Evolutionary conservation across 352 stramenopile genomes (phyloP), one percentile per base, ranked within the genome.

Genomic region (Phytophthora sojae): DNA sequence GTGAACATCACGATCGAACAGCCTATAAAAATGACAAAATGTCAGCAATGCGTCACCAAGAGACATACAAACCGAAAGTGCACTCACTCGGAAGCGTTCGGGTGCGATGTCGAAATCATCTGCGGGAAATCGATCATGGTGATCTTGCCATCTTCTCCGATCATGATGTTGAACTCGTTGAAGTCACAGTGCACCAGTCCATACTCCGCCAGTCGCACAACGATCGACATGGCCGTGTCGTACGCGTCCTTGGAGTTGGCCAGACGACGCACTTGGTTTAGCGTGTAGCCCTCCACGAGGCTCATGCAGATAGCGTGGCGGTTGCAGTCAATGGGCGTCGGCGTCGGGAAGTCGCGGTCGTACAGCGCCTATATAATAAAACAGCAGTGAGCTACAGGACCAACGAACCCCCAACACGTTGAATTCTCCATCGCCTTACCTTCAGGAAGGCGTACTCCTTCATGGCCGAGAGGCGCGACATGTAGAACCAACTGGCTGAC

Each of bases 121-220:
- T 99, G 98, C 12, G 98, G 98, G 79, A 99, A 99, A 91, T 99
- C 98, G 82, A 99, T 99, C 77, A 99, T 97, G 15, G 98, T 99
- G 17, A 99, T 92, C 76, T 97, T 91, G 57, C 92, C 84, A 42
- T 81, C 75, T 52, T 96, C 85, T 79, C 98, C 92, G 25, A 99
- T 96, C 92, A 99, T 98, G 55, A 99, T 91, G 82, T 99, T 99
- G 83, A 99, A 99, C 84, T 99, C 98, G 88, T 99, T 99, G 75
- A 99, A 99, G 81, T 99, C 98, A 76, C 98, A 99, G 85, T 99
- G 98, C 15, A 99, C 96, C 26, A 99, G 87, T 19, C 98, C 98
- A 79, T 98, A 98, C 64, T 97, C 81, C 9, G 97, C 98, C 47
- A 99, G 82, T n/a, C 95, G 88, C 45, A 97, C 84, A n/a, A 99